Percentiles rank a stretch among this genome's conserved stretches.
Conservation (phyloP, 2,329 filamentous ascomycete species). For the Nakataea oryzae region DNA sequence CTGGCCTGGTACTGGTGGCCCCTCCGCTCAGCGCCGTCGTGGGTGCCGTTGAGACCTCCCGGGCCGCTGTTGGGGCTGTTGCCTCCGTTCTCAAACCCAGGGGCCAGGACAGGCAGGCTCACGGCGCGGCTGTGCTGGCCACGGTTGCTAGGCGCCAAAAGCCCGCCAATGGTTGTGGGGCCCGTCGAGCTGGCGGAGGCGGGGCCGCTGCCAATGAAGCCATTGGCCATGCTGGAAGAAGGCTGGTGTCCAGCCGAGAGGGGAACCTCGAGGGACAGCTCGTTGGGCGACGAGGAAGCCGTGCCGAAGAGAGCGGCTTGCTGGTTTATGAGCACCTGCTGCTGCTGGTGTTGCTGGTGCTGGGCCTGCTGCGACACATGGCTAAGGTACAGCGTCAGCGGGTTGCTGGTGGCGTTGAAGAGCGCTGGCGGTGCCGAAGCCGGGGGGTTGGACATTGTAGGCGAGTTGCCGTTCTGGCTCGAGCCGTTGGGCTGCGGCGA, state of each 20-base stretch:
- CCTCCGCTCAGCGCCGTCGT: slow-evolving; percentile 40
- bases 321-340: slow-evolving; percentile 61
- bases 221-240: slow-evolving; percentile 56
- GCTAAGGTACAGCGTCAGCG: slow-evolving; percentile 85
- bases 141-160: slow-evolving; percentile 59
- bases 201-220: slow-evolving; percentile 37
- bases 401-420: slow-evolving; percentile 77
- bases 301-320: slow-evolving; percentile 75
- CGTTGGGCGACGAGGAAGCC: slow-evolving; percentile 48
- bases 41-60: slow-evolving; percentile 16
- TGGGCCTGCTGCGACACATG: slow-evolving; percentile 67
- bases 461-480: slow-evolving; percentile 46
- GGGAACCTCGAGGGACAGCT: slow-evolving; percentile 43
- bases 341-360: slow-evolving; percentile 64
- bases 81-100: slow-evolving; percentile 50
- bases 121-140: slow-evolving; percentile 70
- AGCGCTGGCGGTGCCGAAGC: slow-evolving; percentile 62
- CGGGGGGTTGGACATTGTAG: slow-evolving; percentile 35
- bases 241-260: slow-evolving; percentile 50
- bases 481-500: slow-evolving; percentile 47
- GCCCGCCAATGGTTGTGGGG: slow-evolving; percentile 62
- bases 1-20: slow-evolving; percentile 58
- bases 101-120: slow-evolving; percentile 66
- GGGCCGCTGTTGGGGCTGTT: slow-evolving; percentile 38
- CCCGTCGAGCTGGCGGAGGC: slow-evolving; percentile 32